Percentiles rank a stretch among this genome's conserved stretches.
Evolutionary conservation across 345 rosid species (phyloP).

Genomic region (Capsella bursapastoris): DNA sequence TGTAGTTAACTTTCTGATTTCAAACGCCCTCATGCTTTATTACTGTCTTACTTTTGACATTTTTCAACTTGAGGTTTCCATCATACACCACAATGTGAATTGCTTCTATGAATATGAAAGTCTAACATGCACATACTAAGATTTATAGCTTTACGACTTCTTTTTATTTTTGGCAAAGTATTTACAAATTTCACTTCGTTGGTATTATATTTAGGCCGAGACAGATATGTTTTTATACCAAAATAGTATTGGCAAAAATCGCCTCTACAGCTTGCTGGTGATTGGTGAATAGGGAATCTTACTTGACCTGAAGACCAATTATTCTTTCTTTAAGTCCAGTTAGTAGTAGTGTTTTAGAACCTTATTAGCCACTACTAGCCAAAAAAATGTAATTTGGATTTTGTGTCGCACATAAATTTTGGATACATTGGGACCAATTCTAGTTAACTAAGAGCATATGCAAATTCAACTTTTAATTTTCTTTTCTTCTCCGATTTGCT

Average conservation of each 20-base stretch:
- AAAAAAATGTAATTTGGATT: neutral
- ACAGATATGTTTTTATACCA: neutral
- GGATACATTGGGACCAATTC: neutral
- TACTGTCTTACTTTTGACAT: conserved; percentile 29
- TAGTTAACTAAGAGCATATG: neutral
- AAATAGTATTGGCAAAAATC: neutral
- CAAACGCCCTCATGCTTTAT: conserved; percentile 1
- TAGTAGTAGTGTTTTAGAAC: neutral
- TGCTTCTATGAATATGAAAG: conserved; percentile 26
- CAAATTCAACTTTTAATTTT: neutral
- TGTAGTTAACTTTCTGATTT: conserved; percentile 12
- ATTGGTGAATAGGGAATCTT: neutral
- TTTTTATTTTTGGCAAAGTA: neutral
- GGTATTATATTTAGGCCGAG: too few relatives aligned
- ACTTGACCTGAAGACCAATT: neutral
- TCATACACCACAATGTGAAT: conserved; percentile 11
- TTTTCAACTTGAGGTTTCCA: conserved; percentile 23
- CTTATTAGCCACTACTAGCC: neutral
- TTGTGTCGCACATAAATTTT: neutral
- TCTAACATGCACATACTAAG: neutral
- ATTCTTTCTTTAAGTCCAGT: neutral
- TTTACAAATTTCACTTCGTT: neutral
- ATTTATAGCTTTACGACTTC: neutral
- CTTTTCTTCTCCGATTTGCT: neutral
- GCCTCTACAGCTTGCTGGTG: neutral